Base-by-base conservation (phyloP, 2,329 filamentous ascomycete species). In the Fusarium marasasianum region DNA sequence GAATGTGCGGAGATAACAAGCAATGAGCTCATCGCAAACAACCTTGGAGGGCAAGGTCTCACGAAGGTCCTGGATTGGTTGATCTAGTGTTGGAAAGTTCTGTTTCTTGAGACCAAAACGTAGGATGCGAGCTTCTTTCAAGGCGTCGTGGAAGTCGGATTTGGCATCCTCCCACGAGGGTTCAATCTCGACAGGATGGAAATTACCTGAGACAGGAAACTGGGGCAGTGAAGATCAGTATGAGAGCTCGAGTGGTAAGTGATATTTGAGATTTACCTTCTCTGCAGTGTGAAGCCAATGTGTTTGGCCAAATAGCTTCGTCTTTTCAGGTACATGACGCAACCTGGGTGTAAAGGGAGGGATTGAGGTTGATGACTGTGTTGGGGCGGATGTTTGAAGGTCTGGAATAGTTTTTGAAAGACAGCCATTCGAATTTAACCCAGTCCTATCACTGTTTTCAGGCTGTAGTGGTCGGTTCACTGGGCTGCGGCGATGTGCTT, bases 201-300 rank as follows among this genome's bases (percentile, higher is more conserved):
- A 79, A 22, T 58, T 70, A 3, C 77, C 77, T 1, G 76, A 75
- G 22, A 79, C 56, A 8, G 77, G 76, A 48, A 79, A 78, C 77
- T 78, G 18, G 11, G 14, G 5, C 8, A 18, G 8, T 38, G 48
- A 38, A 38, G 17, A 26, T 77, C 57, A 77, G 61, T 11, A 57
- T n/a, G 10, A 14, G 20, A 9, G 15, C 40, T 9, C 33, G 15
- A 31, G 35, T n/a, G 18, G 24, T 14, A 33, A 33, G 33, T n/a
- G 8, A 20, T 13, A 14, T 43, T n/a, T 55, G 14, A 10, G 18
- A 15, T 29, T 40, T 22, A 75, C 77, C 56, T 76, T 79, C 47
- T 78, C 76, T 58, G 77, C 77, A 9, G 74, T 78, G 40, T 78
- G 77, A 20, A 78, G 67, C 77, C 77, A 78, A 50, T 78, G 77